Base-by-base conservation (phyloP, 129 eudicot genomes). In the Rutidosis leptorrhynchoides region DNA sequence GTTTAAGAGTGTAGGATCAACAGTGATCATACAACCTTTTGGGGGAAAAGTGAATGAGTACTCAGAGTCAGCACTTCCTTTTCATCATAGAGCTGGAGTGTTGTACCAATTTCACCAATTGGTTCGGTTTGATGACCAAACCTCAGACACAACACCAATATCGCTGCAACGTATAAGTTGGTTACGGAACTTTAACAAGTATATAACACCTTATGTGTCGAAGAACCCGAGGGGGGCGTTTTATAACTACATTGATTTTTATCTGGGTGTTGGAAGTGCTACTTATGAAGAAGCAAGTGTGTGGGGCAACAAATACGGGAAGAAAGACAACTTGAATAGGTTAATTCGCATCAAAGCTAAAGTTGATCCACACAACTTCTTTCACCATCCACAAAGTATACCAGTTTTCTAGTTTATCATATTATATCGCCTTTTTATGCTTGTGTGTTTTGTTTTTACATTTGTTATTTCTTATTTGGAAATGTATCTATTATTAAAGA, bases 41-140 rank as follows among this genome's bases (percentile, higher is more conserved):
- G 79, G 79, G 2, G 79, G 79, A 20, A 45, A 9, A 17, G 28
- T 67, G 57, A 35, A 20, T 49, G 69, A 67, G 14, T 22, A 12
- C n/a, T 11, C 58, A 1, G 79, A 75, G 46, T 46, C 74, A 3
- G 27, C 55, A 10, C 45, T 49, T 61, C 74, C 70, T 1, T 46
- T 45, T 65, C 70, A 58, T 46, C 70, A 65, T 46, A 43, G 70
- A 65, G 40, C n/a, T n/a, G 79, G 79, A 33, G 71, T 65, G 9
- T 49, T 58, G 45, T 74, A 5, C 72, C 61, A 53, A 57, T 7
- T 74, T 5, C 25, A 33, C 6, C 37, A 60, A 62, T 24, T 43
- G 6, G 30, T 60, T 7, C 22, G 2, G 3, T 43, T 70, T 67
- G 17, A 19, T 28, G 63, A 35, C 4, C 35, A 68, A 62, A 0